Conservation (phyloP, 257 asterid species). For the Solanum piurae region DNA sequence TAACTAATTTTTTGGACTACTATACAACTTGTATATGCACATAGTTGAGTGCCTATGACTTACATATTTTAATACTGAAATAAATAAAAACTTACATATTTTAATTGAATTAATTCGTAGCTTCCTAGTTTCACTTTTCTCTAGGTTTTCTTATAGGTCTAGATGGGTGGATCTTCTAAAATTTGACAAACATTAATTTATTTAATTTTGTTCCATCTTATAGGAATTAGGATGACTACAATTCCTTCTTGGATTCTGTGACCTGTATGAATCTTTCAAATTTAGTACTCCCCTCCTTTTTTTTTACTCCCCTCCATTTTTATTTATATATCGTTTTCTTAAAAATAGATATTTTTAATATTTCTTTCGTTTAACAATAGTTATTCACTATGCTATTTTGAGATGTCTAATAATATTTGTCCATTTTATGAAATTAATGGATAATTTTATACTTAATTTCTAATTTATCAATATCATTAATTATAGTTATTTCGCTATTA, state of each 20-base stretch:
- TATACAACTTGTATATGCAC: not conserved
- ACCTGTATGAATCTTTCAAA: not conserved
- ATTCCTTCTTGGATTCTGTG: not conserved
- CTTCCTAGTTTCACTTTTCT: not conserved
- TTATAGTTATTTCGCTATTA: too few relatives aligned
- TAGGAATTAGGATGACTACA: not conserved
- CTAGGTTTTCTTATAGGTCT: not conserved
- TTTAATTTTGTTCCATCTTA: not conserved
- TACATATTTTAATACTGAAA: not conserved
- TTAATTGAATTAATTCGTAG: not conserved
- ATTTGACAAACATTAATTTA: not conserved
- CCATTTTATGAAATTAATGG: too few relatives aligned
- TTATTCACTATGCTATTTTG: rapidly evolving
- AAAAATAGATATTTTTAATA: too few relatives aligned
- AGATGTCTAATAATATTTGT: too few relatives aligned
- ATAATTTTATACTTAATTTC: too few relatives aligned
- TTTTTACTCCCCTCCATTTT: too few relatives aligned
- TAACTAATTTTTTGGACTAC: not conserved
- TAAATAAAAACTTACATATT: not conserved
- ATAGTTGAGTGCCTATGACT: not conserved
- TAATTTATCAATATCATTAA: too few relatives aligned
- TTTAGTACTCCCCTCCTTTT: not conserved
- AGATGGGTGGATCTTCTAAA: not conserved
- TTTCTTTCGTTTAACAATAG: rapidly evolving
- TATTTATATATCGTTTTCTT: too few relatives aligned